Base-by-base conservation (phyloP, 805 yeast species). In the Wickerhamiella parazyma region DNA sequence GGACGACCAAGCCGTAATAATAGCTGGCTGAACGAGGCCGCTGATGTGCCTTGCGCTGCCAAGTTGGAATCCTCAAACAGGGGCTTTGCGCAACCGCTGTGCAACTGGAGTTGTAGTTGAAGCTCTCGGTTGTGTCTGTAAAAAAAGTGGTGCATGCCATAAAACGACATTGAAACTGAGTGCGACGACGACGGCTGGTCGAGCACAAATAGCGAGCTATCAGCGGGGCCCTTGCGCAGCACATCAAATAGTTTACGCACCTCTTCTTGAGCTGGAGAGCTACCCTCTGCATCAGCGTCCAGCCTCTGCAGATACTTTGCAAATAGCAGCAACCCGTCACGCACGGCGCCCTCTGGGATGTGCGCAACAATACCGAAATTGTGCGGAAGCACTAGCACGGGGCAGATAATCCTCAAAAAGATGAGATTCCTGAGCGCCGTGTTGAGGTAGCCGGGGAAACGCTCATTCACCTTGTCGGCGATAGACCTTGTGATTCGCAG, bases 351-450 rank as follows among this genome's bases (percentile, higher is more conserved):
- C 16, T 28, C 33, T 16, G 38, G 36, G 11, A 29, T 4, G 16
- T 26, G 33, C 2, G 37, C 33, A 4, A 39, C 35, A 6, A 39
- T 8, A 20, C 43, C 47, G 35, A 25, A 35, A 10, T 28, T 36
- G 9, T 35, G 20, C 2, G 47, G 47, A 3, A 20, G 9, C 3
- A 44, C 36, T 3, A 44, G 25, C n/a, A 26, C 24, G 6, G 47
- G 47, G 33, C 47, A 44, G 8, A 39, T 17, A 7, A 44, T 26
- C 3, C 47, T 35, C 12, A 44, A 12, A 12, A 39, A 18, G 2
- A 44, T 8, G 2, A 44, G 16, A 17, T 44, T 44, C 16, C 44
- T 36, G 3, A 44, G 31, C 3, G 38, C 47, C 1, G 17, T 8
- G 11, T 14, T 6, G 12, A 28, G 8, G 19, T 9, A 11, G 3